phyloP scores from a whole-genome alignment of 2,329 filamentous ascomycete genomes.

The Neonectria magnoliae region DNA sequence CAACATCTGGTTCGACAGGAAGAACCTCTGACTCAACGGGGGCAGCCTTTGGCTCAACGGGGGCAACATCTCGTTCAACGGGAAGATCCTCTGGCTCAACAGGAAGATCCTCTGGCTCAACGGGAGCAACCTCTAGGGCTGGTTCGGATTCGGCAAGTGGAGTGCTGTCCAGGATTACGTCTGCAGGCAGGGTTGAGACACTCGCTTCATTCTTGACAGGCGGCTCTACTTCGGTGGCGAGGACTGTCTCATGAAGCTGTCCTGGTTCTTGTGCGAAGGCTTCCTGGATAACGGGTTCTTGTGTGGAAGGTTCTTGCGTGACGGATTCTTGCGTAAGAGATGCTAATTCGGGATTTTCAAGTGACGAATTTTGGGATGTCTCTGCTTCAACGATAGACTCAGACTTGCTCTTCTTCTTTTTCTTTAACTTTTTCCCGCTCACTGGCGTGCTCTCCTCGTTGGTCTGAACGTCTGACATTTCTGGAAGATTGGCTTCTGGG shows the following conservation, averaged over 20 bases:
- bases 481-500: background rate
- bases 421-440: conserved; percentile 41
- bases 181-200: background rate
- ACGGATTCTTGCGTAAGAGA: conserved; percentile 19
- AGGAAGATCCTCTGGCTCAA: background rate
- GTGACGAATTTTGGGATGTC: conserved; percentile 8
- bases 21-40: conserved; percentile 12
- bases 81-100: conserved; percentile 13
- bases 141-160: conserved; percentile 15
- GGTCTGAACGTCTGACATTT: conserved; percentile 17
- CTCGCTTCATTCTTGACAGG: conserved; percentile 37
- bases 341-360: conserved; percentile 22
- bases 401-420: conserved; percentile 45
- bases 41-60: background rate
- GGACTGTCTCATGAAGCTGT: background rate
- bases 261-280: conserved; percentile 11
- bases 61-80: conserved; percentile 15
- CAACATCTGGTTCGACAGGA: conserved; percentile 8
- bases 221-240: background rate
- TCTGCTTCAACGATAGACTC: conserved; percentile 30
- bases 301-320: conserved; percentile 3
- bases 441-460: conserved; percentile 31
- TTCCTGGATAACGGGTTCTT: conserved; percentile 8
- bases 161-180: background rate
- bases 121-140: conserved; percentile 8